phyloP scores from a whole-genome alignment of 805 yeast genomes.

The Cyberlindnera japonica region DNA sequence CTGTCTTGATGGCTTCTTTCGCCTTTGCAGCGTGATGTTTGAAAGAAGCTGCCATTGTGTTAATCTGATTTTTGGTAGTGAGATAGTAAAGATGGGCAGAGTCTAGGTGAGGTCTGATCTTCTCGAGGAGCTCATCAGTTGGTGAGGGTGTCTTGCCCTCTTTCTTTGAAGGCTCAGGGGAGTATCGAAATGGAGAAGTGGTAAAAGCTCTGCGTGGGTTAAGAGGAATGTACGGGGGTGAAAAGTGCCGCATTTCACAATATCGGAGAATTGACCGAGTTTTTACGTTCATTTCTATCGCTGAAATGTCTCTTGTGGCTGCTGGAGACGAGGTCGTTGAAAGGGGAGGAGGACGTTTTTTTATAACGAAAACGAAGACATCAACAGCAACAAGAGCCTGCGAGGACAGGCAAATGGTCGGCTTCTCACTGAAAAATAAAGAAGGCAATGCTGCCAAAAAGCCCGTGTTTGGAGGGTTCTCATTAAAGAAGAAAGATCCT shows the following conservation, averaged over 20 bases:
- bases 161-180: neutral
- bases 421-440: conserved; percentile 36
- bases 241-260: too few species aligned
- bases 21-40: conserved; percentile 28
- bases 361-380: too few species aligned
- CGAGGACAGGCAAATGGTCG: conserved; percentile 27
- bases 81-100: conserved; percentile 17
- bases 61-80: conserved; percentile 15
- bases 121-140: conserved; percentile 13
- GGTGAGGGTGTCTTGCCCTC: neutral
- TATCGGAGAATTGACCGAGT: too few species aligned
- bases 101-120: conserved; percentile 22
- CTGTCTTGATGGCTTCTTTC: conserved; percentile 33
- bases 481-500: conserved; percentile 26
- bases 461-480: conserved; percentile 30
- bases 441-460: conserved; percentile 7
- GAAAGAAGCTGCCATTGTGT: conserved; percentile 13
- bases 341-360: too few species aligned
- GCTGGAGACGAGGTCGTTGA: too few species aligned
- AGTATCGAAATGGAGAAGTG: neutral
- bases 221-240: neutral
- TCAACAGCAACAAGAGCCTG: conserved; percentile 1
- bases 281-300: too few species aligned
- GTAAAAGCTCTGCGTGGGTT: conserved; percentile 1
- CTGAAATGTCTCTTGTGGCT: too few species aligned